Evolutionary conservation across 352 stramenopile species (phyloP).

Genomic region (Plasmopara muralis): DNA sequence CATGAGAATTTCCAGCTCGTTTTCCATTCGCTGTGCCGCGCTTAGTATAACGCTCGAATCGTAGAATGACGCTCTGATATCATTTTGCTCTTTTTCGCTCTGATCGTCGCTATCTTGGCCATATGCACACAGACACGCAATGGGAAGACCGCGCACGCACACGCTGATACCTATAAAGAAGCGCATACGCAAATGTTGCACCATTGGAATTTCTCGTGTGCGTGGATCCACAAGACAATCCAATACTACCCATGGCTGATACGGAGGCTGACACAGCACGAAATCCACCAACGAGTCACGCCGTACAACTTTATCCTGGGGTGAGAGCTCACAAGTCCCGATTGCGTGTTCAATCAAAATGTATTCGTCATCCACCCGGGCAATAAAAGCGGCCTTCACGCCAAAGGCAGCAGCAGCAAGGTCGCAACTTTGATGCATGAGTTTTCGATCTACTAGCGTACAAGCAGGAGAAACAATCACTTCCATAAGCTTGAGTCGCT

Average conservation of each 20-base stretch:
- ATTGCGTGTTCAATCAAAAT: slow-evolving; percentile 47
- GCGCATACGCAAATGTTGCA: slow-evolving; percentile 42
- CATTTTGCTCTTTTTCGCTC: slow-evolving; percentile 13
- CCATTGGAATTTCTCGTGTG: slow-evolving; percentile 48
- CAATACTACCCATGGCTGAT: slow-evolving; percentile 37
- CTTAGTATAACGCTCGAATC: slow-evolving; percentile 36
- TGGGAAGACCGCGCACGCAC: slow-evolving; percentile 40
- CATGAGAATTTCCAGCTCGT: slow-evolving; percentile 40
- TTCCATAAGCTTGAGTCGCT: slow-evolving; percentile 43
- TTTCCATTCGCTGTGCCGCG: slow-evolving; percentile 35
- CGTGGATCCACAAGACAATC: slow-evolving; percentile 42
- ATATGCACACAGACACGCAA: slow-evolving; percentile 55
- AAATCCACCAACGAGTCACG: slow-evolving; percentile 51
- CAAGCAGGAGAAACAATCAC: slow-evolving; percentile 50
- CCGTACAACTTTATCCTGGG: slow-evolving; percentile 33
- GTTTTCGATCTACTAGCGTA: slow-evolving; percentile 44
- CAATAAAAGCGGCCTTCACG: slow-evolving; percentile 44
- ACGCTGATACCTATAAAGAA: slow-evolving; percentile 51
- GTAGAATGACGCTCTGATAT: slow-evolving; percentile 27
- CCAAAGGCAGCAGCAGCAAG: slow-evolving; percentile 37
- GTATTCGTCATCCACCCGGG: slow-evolving; percentile 40
- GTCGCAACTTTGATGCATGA: slow-evolving; percentile 59
- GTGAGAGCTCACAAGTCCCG: slow-evolving; percentile 18
- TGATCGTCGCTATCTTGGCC: slow-evolving; percentile 27
- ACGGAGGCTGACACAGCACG: slow-evolving; percentile 38